Evolutionary conservation across 441 rosid genomes (phyloP), one percentile per base, ranked within the genome.

Genomic region (Bocquillonia castaneifolia): DNA sequence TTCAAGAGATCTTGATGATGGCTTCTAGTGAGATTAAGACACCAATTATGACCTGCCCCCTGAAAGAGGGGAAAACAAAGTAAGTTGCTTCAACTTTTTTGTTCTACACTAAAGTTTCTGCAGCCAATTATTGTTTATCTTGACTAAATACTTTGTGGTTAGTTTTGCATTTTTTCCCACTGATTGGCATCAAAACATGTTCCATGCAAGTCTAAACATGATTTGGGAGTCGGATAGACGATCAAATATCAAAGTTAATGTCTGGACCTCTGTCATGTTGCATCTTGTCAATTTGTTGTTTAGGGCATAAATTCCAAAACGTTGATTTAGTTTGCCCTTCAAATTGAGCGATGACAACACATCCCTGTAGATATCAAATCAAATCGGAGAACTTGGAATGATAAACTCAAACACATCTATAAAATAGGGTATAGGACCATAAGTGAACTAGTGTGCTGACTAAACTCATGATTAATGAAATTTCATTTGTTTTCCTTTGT

Each of bases 1-100:
- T 95, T 59, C 98, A 95, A 77, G 99, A 95, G 83, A 95, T 95
- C 73, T 77, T 95, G 83, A 95, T 88, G 93, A 85, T 88, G 47
- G 99, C 99, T 72, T 81, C 99, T 12, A 77, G 39, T 71, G 81
- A 90, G 66, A 90, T 95, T 64, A 89, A 81, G 77, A 90, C 98
- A 70, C 99, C 99, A 31, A 84, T 92, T 42, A 89, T 95, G 96
- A 90, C 95, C 22, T 92, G 98, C 79, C 99, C 98, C 47, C 80
- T 95, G 77, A 76, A 63, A 31, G 79, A 76, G 65, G 91, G 89
- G 51, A 86, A 74, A 69, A 85, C 87, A 59, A 76, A 77, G 99
- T 95, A 76, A 81, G 94, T 75, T 78, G 59, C 67, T 74, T 61
- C n/a, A 32, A 40, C 40, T 69, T 68, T 42, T 17, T 45, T 70